Base-by-base conservation (phyloP, 2,329 filamentous ascomycete species). In the Hypomyces perniciosus region DNA sequence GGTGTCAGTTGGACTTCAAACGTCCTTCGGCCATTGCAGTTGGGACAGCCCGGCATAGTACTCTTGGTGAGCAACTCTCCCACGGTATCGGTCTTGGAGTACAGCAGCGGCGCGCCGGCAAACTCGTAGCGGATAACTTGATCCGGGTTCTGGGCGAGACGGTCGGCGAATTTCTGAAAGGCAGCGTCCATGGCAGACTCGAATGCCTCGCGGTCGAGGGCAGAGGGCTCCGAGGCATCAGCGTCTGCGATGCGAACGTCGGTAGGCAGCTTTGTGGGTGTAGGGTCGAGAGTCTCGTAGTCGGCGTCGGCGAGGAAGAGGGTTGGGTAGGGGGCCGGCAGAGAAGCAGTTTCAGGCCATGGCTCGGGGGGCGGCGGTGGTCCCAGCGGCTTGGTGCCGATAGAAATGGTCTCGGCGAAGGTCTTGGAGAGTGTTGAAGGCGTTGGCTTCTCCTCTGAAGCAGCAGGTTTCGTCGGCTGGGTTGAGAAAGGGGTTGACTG, bases 1-100 rank as follows among this genome's bases (percentile, higher is more conserved):
- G 93, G 93, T 58, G 86, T 91, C 57, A 99, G 74, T 75, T 99
- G 93, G 52, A 96, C 76, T 75, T 99, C 93, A 66, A 97, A 97
- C 10, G 86, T 82, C 56, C 92, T 81, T 45, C 79, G 75, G 0
- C 77, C 80, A 7, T 87, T 86, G 68, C 93, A 99, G 60, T 82
- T 86, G 29, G 70, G 72, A 66, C 93, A 99, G 8, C 83, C 73
- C 1, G 92, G 90, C 29, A 96, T 82, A 2, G 79, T 73, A 20
- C 63, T 59, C 48, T 64, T 64, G 38, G 65, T 63, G 8, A 96
- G 71, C 31, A 82, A 60, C 61, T 81, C 81, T 0, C 89, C 90
- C 1, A 95, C 81, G 0, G 74, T 71, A 62, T 97, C 93, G 3
- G 72, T 77, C 64, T 86, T 86, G 44, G 84, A 87, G 68, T 96